These are phyloP conservation scores for Kentomonas sorsogonicus DNA, from an alignment of 208 protist genomes.

Conservation along the genomic window DNA sequence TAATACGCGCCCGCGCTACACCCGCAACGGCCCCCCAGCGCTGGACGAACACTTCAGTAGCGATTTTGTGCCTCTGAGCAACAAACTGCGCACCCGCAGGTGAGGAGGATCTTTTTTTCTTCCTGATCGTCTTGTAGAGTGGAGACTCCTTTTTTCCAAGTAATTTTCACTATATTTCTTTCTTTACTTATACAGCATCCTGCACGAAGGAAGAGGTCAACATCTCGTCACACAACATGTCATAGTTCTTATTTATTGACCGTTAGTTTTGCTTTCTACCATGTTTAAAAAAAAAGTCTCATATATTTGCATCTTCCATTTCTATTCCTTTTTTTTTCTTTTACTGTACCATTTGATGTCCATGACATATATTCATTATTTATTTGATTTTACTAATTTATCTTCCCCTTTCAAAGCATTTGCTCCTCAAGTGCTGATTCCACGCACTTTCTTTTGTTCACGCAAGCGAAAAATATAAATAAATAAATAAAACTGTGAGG, in stretches of 20 bases:
- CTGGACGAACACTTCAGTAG: too few species aligned
- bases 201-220: neutral
- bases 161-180: neutral
- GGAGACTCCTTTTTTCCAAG: neutral
- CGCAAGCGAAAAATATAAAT: too few species aligned
- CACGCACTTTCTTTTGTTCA: conserved; percentile 6
- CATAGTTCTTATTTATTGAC: neutral
- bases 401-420: conserved; percentile 1
- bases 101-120: neutral
- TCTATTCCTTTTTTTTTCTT: conserved; percentile 14
- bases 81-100: too few species aligned
- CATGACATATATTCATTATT: conserved; percentile 3
- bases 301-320: conserved; percentile 2
- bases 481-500: too few species aligned
- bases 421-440: neutral
- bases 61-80: too few species aligned
- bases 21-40: too few species aligned
- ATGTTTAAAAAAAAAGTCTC: neutral
- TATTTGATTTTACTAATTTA: conserved; percentile 11
- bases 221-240: neutral
- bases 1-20: too few species aligned
- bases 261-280: neutral
- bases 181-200: neutral
- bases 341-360: neutral
- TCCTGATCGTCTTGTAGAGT: neutral